Percentiles rank a stretch among this genome's conserved stretches.
phyloP scores from a whole-genome alignment of 2,329 filamentous ascomycete genomes.

The Tolypocladium inflatum region DNA sequence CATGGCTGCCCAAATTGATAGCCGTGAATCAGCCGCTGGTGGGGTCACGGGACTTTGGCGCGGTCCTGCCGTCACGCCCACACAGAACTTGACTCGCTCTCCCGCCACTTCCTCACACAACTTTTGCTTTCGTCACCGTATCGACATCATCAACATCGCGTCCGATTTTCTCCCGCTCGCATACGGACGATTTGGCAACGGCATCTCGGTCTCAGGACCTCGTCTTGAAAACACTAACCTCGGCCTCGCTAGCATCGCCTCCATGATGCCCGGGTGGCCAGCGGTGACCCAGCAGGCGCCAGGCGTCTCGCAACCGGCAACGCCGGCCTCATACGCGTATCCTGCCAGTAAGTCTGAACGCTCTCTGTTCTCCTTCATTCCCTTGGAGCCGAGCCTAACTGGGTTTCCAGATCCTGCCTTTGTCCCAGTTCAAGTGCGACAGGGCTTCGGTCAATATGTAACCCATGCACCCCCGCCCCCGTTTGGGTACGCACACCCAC shows the following conservation, averaged over 20 bases:
- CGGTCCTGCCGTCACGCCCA: not conserved
- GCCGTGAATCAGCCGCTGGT: not conserved
- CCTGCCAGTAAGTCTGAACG: slow-evolving; percentile 23
- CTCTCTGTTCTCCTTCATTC: not conserved
- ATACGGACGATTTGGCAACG: not conserved
- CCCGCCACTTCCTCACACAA: not conserved
- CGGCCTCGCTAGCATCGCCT: slow-evolving; percentile 3
- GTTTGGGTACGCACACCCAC: slow-evolving; percentile 20
- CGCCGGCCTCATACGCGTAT: slow-evolving; percentile 26
- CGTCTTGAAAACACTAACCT: slow-evolving; percentile 3
- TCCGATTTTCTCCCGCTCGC: not conserved
- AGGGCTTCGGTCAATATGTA: slow-evolving; percentile 42
- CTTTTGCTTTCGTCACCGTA: not conserved
- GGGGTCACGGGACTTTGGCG: not conserved
- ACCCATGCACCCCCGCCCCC: slow-evolving; percentile 23
- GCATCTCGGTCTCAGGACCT: not conserved
- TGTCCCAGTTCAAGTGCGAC: slow-evolving; percentile 52
- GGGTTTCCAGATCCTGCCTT: slow-evolving; percentile 41
- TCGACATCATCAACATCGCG: not conserved
- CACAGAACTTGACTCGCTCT: not conserved
- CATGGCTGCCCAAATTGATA: not conserved
- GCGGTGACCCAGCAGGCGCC: slow-evolving; percentile 26
- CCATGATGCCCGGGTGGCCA: slow-evolving; percentile 28
- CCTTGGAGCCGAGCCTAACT: slow-evolving; percentile 11
- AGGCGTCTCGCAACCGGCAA: slow-evolving; percentile 28